Evolutionary conservation across 2,329 filamentous ascomycete genomes (phyloP).

Genomic region (Diaporthe batatas): DNA sequence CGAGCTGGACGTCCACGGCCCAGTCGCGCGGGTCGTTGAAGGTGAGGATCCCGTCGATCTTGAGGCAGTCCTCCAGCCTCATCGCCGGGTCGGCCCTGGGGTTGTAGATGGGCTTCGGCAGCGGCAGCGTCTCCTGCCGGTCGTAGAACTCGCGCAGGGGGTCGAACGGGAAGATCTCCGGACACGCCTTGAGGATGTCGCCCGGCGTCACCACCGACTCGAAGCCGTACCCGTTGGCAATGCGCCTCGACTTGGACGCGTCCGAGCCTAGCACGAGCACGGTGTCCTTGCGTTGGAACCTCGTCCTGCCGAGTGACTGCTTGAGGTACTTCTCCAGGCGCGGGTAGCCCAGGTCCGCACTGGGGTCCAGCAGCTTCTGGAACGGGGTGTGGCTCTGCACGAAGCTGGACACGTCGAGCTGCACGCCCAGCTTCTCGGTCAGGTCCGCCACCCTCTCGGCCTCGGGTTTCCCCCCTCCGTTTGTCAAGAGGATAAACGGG

Average conservation of each 20-base stretch:
- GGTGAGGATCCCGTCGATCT: constrained; percentile 91
- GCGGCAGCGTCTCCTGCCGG: constrained; percentile 65
- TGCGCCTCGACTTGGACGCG: constrained; percentile 74
- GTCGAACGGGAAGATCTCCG: constrained; percentile 87
- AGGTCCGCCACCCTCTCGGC: constrained; percentile 78
- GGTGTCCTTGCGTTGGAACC: constrained; percentile 65
- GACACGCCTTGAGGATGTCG: constrained; percentile 82
- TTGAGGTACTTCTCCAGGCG: constrained; percentile 18
- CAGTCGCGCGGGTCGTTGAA: constrained; percentile 98
- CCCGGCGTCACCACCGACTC: constrained; percentile 85
- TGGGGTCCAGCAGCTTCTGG: constrained; percentile 71
- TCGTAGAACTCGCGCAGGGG: constrained; percentile 75
- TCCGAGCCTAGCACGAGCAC: constrained; percentile 81
- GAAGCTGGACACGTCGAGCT: constrained; percentile 77
- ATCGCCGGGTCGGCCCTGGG: constrained; percentile 41
- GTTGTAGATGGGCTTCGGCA: constrained; percentile 59
- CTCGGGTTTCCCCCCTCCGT: constrained; percentile 91
- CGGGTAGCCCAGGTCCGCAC: constrained; percentile 55
- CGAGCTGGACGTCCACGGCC: constrained; percentile 89
- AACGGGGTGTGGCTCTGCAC: constrained; percentile 95
- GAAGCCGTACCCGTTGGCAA: constrained; percentile 86
- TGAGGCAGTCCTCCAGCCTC: constrained; percentile 63
- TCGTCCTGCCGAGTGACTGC: constrained; percentile 53
- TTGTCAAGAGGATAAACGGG: constrained; percentile 95
- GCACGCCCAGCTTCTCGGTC: constrained; percentile 73